A percentile compares a stretch with the other conserved stretches of the same genome.
Conservation (phyloP, 805 yeast genomes). For the Dipodascus geniculatus region DNA sequence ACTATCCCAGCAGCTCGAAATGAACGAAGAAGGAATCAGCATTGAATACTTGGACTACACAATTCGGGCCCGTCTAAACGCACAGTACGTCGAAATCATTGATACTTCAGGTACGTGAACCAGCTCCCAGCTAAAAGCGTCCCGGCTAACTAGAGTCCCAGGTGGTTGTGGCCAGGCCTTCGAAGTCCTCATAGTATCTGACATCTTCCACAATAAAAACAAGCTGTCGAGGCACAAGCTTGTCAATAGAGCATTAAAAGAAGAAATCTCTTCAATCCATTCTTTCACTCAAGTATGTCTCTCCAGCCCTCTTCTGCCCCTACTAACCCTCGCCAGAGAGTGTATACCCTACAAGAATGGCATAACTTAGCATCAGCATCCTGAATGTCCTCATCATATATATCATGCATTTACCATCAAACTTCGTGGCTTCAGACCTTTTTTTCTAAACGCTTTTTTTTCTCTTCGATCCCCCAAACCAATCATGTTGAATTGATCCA, state of each 20-base stretch:
- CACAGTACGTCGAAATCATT: conserved; percentile 55
- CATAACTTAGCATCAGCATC: conserved; percentile 16
- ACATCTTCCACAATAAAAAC: conserved; percentile 66
- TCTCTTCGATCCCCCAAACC: not conserved
- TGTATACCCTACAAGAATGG: conserved; percentile 85
- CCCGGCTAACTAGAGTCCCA: not conserved
- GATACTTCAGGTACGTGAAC: conserved; percentile 55
- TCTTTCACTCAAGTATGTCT: conserved; percentile 84
- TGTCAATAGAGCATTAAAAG: conserved; percentile 68
- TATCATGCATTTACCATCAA: not conserved
- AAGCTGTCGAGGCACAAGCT: conserved; percentile 76
- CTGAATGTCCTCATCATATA: not conserved
- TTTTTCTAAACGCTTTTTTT: not conserved
- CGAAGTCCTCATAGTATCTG: conserved; percentile 77
- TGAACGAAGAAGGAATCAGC: conserved; percentile 1
- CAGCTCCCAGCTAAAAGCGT: no score
- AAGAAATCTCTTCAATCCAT: conserved; percentile 80
- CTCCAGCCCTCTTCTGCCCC: not conserved
- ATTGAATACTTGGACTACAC: conserved; percentile 33
- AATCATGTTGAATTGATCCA: not conserved
- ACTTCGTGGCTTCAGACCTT: not conserved
- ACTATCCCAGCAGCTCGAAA: not conserved
- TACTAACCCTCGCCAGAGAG: conserved; percentile 15
- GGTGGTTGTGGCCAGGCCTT: conserved; percentile 99
- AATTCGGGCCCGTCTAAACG: conserved; percentile 46